Evolutionary conservation across 1,284 basidiomycete species (phyloP), one percentile per base, ranked within the genome.

Genomic region (Caloboletus firmus): DNA sequence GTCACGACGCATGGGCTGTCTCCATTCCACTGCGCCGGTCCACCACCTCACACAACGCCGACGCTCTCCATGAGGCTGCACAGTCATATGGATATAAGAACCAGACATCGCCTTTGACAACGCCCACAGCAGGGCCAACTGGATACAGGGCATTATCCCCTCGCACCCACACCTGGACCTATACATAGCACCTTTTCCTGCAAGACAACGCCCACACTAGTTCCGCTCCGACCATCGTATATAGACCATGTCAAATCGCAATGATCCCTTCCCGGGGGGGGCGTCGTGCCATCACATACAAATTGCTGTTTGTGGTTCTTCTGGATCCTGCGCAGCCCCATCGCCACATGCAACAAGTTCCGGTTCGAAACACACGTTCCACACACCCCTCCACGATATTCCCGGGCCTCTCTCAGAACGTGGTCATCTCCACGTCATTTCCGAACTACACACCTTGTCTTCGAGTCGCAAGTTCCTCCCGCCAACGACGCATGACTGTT

Each of bases 301-400:
- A 37, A 32, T 62, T 55, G 52, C 61, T 49, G 35, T 43, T 49
- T 60, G 34, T 40, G 24, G 39, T 26, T 40, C 50, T 35, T 54
- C 50, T 62, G 32, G 36, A 35, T 49, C 34, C 53, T 63, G 49
- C 60, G 56, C 56, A 62, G 63, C 66, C 62, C 58, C 52, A 24
- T 57, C 30, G 47, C 54, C 45, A 47, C 64, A 60, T 62, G 55
- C 52, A 59, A 45, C 58, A 65, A 59, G 66, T 51, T 65, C 63
- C 63, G 65, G 55, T 51, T 69, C 66, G 61, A 65, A 67, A 63
- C 57, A 52, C 63, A 54, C 55, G 52, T 47, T 52, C 60, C 55
- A 65, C 50, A 40, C 62, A 34, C 49, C 43, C 52, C 35, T 52
- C 46, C 51, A 57, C 51, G 32, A 62, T 46, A 37, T 45, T 42